Percentiles rank a stretch among this genome's conserved stretches.
These are phyloP conservation scores for Coemansia sp. DNA, from an alignment of 192 early-diverging fungal genomes.

Conservation along the genomic window DNA sequence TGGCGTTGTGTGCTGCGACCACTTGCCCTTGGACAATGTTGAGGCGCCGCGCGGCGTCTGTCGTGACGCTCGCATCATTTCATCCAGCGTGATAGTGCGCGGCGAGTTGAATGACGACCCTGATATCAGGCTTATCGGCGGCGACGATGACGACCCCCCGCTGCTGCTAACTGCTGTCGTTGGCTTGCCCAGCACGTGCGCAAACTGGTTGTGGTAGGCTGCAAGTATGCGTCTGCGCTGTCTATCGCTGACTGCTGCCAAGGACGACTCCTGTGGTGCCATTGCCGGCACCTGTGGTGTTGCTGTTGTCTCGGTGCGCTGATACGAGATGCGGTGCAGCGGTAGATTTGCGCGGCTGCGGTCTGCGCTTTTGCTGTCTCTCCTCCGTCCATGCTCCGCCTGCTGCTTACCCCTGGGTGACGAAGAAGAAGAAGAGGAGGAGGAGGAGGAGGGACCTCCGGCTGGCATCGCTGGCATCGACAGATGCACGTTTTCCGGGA, in stretches of 20 bases:
- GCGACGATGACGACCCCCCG: no score
- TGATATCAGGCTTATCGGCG: constrained; percentile 29
- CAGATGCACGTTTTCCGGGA: constrained; percentile 46
- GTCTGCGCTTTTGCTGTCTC: constrained; percentile 27
- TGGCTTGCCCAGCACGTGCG: constrained; percentile 29
- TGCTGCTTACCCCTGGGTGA: constrained; percentile 6
- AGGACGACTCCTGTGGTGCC: constrained; percentile 10
- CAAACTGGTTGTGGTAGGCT: constrained; percentile 49
- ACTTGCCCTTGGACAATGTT: constrained; percentile 13
- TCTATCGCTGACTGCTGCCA: constrained; percentile 3
- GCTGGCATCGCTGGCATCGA: constrained; percentile 40
- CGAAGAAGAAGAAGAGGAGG: neutral
- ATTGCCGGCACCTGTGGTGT: neutral
- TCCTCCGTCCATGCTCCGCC: neutral
- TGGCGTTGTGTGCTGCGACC: constrained; percentile 45
- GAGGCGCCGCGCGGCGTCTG: constrained; percentile 26
- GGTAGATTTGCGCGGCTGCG: constrained; percentile 36
- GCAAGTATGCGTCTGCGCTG: constrained; percentile 28
- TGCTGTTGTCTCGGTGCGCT: neutral
- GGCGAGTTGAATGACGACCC: constrained; percentile 47
- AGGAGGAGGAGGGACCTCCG: no score
- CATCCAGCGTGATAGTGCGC: constrained; percentile 49
- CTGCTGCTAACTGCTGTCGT: constrained; percentile 10
- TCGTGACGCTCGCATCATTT: constrained; percentile 38
- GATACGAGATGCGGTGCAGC: constrained; percentile 4